Evolutionary conservation across 495 filamentous ascomycete genomes (phyloP).

Genomic region (Trichoderma erinaceum): DNA sequence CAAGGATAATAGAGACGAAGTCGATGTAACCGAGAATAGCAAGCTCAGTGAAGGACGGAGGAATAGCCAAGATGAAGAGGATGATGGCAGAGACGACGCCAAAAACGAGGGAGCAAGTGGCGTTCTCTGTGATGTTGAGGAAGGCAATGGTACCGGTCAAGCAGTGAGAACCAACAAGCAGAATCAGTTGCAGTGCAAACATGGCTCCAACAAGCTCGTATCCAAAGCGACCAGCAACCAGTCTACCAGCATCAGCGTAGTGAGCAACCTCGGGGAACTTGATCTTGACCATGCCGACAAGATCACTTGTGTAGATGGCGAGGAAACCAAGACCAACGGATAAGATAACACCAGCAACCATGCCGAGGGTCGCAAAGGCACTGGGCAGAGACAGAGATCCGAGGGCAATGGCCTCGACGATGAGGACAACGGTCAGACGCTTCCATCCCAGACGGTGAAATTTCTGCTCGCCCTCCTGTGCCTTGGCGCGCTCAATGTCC

Average conservation of each 20-base stretch:
- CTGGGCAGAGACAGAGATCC: constrained; percentile 60
- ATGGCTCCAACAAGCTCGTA: constrained; percentile 58
- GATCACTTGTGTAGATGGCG: constrained; percentile 70
- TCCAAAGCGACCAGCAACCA: constrained; percentile 58
- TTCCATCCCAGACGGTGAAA: constrained; percentile 46
- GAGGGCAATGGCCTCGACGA: constrained; percentile 70
- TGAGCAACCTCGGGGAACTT: constrained; percentile 64
- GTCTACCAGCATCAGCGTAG: constrained; percentile 63
- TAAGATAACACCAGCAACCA: constrained; percentile 52
- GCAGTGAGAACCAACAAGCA: constrained; percentile 72
- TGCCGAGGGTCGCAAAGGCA: constrained; percentile 58
- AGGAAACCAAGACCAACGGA: constrained; percentile 56
- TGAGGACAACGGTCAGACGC: constrained; percentile 52
- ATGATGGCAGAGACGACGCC: constrained; percentile 57
- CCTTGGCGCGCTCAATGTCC: constrained; percentile 35
- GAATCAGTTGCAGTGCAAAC: constrained; percentile 62
- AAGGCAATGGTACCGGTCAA: constrained; percentile 68
- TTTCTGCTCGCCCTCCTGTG: constrained; percentile 31
- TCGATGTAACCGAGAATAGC: constrained; percentile 57
- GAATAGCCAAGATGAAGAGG: constrained; percentile 55
- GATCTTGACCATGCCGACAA: constrained; percentile 72
- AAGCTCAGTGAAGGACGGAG: constrained; percentile 45
- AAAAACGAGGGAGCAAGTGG: constrained; percentile 62
- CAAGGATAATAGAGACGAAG: constrained; percentile 58
- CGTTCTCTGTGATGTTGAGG: constrained; percentile 57